These are phyloP conservation scores for Podaxis carcinomalis DNA, from an alignment of 768 basidiomycete genomes.

Conservation along the genomic window DNA sequence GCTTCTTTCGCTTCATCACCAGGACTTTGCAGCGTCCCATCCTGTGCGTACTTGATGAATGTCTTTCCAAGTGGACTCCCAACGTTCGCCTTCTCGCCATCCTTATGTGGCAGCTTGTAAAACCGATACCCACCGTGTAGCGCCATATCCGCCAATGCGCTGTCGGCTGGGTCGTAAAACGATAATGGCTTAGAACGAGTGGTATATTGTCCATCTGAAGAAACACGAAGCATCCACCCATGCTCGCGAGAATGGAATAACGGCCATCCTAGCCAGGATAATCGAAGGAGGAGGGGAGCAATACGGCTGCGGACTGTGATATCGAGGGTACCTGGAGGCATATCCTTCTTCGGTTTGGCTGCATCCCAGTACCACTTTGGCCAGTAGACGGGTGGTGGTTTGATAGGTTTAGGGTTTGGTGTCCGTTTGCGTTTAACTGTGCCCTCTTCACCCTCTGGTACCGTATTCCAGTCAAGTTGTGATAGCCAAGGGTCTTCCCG, in stretches of 20 bases:
- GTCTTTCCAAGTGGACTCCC: slow-evolving; percentile 86
- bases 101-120: slow-evolving; percentile 95
- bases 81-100: slow-evolving; percentile 94
- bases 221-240: slow-evolving; percentile 89
- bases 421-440: slow-evolving; percentile 24
- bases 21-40: slow-evolving; percentile 82
- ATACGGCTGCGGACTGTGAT: slow-evolving; percentile 80
- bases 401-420: slow-evolving; percentile 29
- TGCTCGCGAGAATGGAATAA: slow-evolving; percentile 82
- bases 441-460: slow-evolving; percentile 11
- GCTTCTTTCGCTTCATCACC: slow-evolving; percentile 79
- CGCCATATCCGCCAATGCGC: slow-evolving; percentile 44
- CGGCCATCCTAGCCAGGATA: slow-evolving; percentile 87
- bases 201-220: slow-evolving; percentile 39
- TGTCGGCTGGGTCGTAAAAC: slow-evolving; percentile 66
- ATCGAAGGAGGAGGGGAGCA: slow-evolving; percentile 77
- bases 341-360: slow-evolving; percentile 63
- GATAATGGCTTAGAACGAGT: slow-evolving; percentile 41
- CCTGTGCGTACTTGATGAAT: slow-evolving; percentile 85
- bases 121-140: slow-evolving; percentile 56
- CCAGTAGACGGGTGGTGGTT: slow-evolving; percentile 61
- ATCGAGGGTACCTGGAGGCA: slow-evolving; percentile 71
- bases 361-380: slow-evolving; percentile 98
- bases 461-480: slow-evolving; percentile 66
- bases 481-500: slow-evolving; percentile 49